A percentile compares a stretch with the other conserved stretches of the same genome.
Conservation (phyloP, 2,329 filamentous ascomycete genomes). For the Pyrenophora graminea region DNA sequence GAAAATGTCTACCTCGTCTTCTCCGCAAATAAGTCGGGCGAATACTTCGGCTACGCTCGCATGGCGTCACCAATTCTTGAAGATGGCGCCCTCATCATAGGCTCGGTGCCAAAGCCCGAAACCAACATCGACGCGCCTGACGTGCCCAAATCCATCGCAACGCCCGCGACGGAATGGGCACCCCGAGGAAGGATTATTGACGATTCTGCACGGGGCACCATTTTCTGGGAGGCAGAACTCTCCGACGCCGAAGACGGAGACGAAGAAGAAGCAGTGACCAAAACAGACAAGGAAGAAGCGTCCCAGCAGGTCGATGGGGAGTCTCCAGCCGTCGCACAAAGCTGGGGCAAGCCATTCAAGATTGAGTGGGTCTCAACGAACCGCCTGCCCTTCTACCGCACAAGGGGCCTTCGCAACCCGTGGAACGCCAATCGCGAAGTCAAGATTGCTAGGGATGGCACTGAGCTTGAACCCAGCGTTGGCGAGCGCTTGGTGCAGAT, state of each 20-base stretch:
- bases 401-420: constrained; percentile 82
- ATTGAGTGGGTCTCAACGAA: constrained; percentile 88
- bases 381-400: constrained; percentile 84
- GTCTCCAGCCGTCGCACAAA: constrained; percentile 54
- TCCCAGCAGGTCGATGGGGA: constrained; percentile 42
- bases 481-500: constrained; percentile 77
- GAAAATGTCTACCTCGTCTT: constrained; percentile 92
- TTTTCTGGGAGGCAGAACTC: constrained; percentile 88
- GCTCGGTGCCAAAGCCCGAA: constrained; percentile 66
- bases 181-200: constrained; percentile 88
- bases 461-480: constrained; percentile 83
- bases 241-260: constrained; percentile 57
- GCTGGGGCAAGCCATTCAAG: constrained; percentile 89
- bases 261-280: constrained; percentile 49
- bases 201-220: constrained; percentile 89
- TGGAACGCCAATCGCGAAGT: constrained; percentile 96
- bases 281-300: constrained; percentile 42
- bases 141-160: constrained; percentile 77
- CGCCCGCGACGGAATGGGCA: constrained; percentile 74
- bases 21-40: constrained; percentile 95
- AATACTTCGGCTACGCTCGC: constrained; percentile 92
- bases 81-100: constrained; percentile 57
- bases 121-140: constrained; percentile 61
- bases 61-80: constrained; percentile 86
- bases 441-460: constrained; percentile 93